Percentiles rank a stretch among this genome's conserved stretches.
Evolutionary conservation across 1,284 basidiomycete species (phyloP).

Genomic region (Moesziomyces sp.): DNA sequence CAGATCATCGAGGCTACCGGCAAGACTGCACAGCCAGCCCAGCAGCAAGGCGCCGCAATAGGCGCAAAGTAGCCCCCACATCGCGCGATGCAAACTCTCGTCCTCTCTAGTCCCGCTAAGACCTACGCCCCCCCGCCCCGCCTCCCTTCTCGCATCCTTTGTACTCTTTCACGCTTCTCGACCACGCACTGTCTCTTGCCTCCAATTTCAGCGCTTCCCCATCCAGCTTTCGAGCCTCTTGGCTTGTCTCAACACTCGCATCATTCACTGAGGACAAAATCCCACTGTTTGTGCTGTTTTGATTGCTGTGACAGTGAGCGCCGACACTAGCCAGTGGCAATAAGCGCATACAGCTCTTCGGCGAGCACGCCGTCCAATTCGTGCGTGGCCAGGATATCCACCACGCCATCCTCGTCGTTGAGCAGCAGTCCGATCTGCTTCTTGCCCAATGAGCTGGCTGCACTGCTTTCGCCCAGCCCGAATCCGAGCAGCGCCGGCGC

Average conservation of each 20-base stretch:
- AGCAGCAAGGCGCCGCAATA: slow-evolving; percentile 1
- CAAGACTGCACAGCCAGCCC: slow-evolving; percentile 5
- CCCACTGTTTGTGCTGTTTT: neutral
- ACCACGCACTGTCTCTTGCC: too few relatives aligned
- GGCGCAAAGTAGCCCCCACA: slow-evolving; percentile 13
- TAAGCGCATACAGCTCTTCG: slow-evolving; percentile 40
- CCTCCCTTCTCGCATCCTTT: neutral
- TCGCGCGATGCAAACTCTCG: neutral
- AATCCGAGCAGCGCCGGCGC: slow-evolving; percentile 69
- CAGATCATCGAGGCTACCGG: slow-evolving; percentile 62
- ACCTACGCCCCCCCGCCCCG: neutral
- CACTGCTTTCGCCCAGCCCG: slow-evolving; percentile 22
- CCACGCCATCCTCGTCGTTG: slow-evolving; percentile 41
- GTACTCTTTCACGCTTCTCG: neutral
- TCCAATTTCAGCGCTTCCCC: too few relatives aligned
- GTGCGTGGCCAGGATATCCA: slow-evolving; percentile 40
- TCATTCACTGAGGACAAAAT: too few relatives aligned
- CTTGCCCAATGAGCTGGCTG: slow-evolving; percentile 9
- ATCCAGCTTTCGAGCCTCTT: too few relatives aligned
- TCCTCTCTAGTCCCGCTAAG: slow-evolving; percentile 9
- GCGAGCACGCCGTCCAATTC: slow-evolving; percentile 36
- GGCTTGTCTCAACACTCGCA: too few relatives aligned
- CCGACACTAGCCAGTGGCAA: slow-evolving; percentile 7
- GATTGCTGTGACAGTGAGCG: neutral
- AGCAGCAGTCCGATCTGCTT: slow-evolving; percentile 40